Percentiles rank a stretch among this genome's conserved stretches.
These are phyloP conservation scores for Raddia distichophylla DNA, from an alignment of 176 grass and related monocot species.

Conservation along the genomic window DNA sequence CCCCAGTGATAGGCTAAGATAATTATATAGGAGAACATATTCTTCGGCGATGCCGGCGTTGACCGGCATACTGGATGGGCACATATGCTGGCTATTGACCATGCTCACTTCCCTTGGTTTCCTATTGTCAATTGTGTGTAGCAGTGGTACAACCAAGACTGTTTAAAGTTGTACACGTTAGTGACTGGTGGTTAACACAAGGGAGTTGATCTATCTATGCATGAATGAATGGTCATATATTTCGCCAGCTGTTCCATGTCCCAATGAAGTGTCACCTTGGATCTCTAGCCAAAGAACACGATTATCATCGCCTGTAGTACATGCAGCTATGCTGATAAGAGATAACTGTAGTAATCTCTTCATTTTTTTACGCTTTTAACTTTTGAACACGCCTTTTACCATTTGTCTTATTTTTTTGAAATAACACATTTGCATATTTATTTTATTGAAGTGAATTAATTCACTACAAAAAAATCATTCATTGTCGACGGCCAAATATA, in stretches of 20 bases:
- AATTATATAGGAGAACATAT: not conserved
- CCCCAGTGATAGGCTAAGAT: not conserved
- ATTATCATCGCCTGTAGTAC: not conserved
- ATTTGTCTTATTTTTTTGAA: too few relatives aligned
- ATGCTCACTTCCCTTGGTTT: not conserved
- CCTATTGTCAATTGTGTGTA: not conserved
- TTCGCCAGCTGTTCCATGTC: not conserved
- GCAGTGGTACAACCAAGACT: not conserved
- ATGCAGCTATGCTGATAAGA: too few relatives aligned
- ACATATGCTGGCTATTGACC: not conserved
- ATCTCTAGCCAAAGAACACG: not conserved
- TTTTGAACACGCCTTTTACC: too few relatives aligned
- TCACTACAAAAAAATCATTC: too few relatives aligned
- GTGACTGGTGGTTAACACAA: not conserved
- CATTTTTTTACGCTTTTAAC: too few relatives aligned
- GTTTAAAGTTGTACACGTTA: not conserved
- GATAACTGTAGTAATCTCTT: too few relatives aligned
- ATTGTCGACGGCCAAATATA: too few relatives aligned
- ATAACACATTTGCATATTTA: too few relatives aligned
- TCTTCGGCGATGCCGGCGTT: slow-evolving; percentile 3
- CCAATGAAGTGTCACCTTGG: not conserved
- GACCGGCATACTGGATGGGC: not conserved
- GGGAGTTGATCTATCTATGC: not conserved
- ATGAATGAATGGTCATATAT: too few relatives aligned
- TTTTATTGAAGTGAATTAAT: too few relatives aligned